Evolutionary conservation across 108 stramenopile genomes (phyloP), one percentile per base, ranked within the genome.

Genomic region (Schizochytrium sp.): DNA sequence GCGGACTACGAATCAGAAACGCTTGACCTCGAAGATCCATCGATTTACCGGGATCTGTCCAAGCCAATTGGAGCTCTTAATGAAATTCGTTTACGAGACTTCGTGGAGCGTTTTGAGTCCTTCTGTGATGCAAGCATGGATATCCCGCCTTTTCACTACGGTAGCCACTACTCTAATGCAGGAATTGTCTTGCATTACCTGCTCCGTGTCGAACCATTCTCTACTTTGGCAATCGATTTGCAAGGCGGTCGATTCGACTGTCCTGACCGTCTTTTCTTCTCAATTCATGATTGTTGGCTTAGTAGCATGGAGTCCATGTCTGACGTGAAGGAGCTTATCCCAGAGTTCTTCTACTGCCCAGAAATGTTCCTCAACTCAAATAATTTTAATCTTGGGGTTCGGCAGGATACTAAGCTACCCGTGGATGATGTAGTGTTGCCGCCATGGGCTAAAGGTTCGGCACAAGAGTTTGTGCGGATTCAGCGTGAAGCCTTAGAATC

Each of bases 61-160:
- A 97, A 98, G 91, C 99, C 99, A 40, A 94, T 99, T n/a, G 99
- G 99, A 12, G 99, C 99, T 3, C 89, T 98, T 56, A 97, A 98
- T 92, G 95, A 96, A 42, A 91, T 93, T 91, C 95, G 98, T 40
- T 91, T 99, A 56, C 90, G 93, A 47, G 97, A 98, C 60, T 97
- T 98, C 73, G 89, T 96, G 56, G 97, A 97, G 56, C 93, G 99
- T 13, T 97, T 96, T 92, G 92, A 96, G 53, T 96, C 96, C 38
- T 97, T 98, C 90, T 96, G 95, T 41, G 97, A 97, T 90, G 95
- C 96, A 44, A 91, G 94, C 4, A 61, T 89, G 38, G 90, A 92
- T 2, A 98, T 98, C 61, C 98, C 99, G 46, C 95, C 97, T 12
- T 98, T 98, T 87, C 96, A 98, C 97, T 99, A 99, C 90, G 99